phyloP scores from a whole-genome alignment of 805 yeast species.

The Diddensiella transvaalensis region DNA sequence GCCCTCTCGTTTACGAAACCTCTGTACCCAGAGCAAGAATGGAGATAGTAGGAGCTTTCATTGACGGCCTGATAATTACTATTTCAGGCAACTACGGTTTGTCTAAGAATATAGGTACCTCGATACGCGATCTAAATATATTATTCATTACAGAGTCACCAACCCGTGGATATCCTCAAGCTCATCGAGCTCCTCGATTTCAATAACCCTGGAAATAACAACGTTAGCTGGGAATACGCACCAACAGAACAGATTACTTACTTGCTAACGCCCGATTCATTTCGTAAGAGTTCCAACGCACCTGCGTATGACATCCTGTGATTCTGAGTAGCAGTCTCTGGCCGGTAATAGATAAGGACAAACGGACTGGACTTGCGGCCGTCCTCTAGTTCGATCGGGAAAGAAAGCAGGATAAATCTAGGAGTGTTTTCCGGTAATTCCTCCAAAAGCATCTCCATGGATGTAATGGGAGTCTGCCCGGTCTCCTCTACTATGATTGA shows the following conservation, averaged over 20 bases:
- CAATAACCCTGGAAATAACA: constrained; percentile 44
- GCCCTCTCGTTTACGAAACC: no score
- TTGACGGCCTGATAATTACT: no score
- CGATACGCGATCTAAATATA: no score
- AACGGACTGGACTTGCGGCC: constrained; percentile 73
- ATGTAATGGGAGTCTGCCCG: constrained; percentile 25
- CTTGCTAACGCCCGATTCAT: constrained; percentile 70
- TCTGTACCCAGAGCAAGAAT: no score
- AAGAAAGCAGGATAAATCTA: constrained; percentile 68
- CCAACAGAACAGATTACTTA: constrained; percentile 28
- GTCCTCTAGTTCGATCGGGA: constrained; percentile 65
- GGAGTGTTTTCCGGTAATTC: constrained; percentile 82
- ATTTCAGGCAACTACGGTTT: no score
- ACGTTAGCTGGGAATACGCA: neutral
- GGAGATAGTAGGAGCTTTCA: no score
- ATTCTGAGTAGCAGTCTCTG: constrained; percentile 79
- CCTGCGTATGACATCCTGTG: constrained; percentile 88
- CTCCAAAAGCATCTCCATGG: constrained; percentile 63
- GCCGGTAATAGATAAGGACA: constrained; percentile 82
- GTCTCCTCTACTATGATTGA: constrained; percentile 18
- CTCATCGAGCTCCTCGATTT: constrained; percentile 66
- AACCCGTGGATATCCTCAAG: constrained; percentile 51
- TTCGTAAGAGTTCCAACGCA: constrained; percentile 75
- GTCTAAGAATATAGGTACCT: no score
- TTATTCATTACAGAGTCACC: constrained; percentile 1